Conservation (phyloP, 768 basidiomycete genomes). For the Leucosporidium creatinivorum region DNA sequence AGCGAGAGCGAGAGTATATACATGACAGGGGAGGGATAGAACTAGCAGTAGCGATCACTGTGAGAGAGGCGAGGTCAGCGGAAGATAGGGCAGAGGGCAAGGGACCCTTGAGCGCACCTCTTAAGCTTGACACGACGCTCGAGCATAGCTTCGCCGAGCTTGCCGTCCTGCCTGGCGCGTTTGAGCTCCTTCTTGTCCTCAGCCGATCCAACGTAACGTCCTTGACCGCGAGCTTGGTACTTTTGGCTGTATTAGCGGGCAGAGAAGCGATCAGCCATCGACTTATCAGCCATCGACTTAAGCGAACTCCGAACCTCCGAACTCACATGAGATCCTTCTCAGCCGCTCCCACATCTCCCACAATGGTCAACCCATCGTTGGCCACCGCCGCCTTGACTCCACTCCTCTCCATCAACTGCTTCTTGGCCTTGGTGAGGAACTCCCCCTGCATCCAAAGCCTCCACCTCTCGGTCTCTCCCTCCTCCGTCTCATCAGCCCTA, state of each 20-base stretch:
- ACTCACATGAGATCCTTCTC: constrained; percentile 37
- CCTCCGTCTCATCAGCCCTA: constrained; percentile 74
- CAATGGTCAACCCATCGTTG: constrained; percentile 54
- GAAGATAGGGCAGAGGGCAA: too few species aligned
- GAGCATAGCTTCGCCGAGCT: constrained; percentile 60
- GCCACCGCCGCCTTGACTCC: constrained; percentile 47
- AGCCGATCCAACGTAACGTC: constrained; percentile 59
- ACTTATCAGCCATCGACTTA: neutral
- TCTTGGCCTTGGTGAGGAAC: constrained; percentile 73
- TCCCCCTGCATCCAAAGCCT: constrained; percentile 84
- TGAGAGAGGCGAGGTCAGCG: too few species aligned
- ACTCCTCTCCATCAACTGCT: constrained; percentile 61
- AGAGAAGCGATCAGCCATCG: neutral
- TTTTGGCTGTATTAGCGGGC: constrained; percentile 48
- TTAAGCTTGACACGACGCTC: constrained; percentile 76
- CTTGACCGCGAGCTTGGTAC: constrained; percentile 79
- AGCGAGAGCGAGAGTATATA: neutral
- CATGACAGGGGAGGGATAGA: neutral
- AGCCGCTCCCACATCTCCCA: constrained; percentile 65
- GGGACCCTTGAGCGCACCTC: constrained; percentile 25
- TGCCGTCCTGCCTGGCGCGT: constrained; percentile 47
- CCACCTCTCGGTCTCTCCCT: constrained; percentile 78
- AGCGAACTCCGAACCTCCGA: neutral
- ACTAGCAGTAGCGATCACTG: neutral
- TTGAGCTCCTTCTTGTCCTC: constrained; percentile 75